Evolutionary conservation across 306 rosid species (phyloP), one percentile per base, ranked within the genome.

Genomic region (Potentilla sterilis): DNA sequence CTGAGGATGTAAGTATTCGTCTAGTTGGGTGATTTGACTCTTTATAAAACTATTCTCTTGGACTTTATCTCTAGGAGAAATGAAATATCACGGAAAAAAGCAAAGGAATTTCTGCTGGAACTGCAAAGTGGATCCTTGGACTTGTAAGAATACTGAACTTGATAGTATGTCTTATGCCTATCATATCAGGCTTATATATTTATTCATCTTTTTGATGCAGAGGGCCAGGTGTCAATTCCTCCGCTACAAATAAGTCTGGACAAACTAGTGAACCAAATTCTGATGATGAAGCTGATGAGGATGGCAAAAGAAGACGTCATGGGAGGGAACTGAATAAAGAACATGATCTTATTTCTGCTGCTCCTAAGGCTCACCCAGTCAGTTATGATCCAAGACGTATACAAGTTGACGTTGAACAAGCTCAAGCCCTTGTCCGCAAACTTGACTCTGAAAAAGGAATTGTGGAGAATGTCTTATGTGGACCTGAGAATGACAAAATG

Each of bases 361-460:
- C 98, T 81, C 97, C 97, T 13, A 92, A 88, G 85, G 91, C 91
- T 80, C 90, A 89, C 73, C 92, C 92, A 73, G 76, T 90, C 77
- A 87, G 92, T 87, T 87, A 90, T 83, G 98, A 96, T 78, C 90
- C 89, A 54, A 89, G 89, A 78, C 82, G 98, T 75, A 86, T 90
- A 43, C 99, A 90, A 67, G 72, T 80, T 42, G 98, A 96, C 81
- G 62, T 96, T 83, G 96, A 89, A 79, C 98, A 89, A 84, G 89
- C 92, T 22, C 99, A 82, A 79, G 90, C 92, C 73, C 93, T 96
- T 70, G 86, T 96, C 34, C 87, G 87, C 54, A 96, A 96, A 86
- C 93, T 96, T 80, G 99, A 96, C 75, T 42, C 77, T 2, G 99
- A 96, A 78, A 96, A 96, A 79, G 96, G 96, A 69, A 84, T 96